Evolutionary conservation across 352 stramenopile species (phyloP).

Genomic region (Halophytophthora polymorphica): DNA sequence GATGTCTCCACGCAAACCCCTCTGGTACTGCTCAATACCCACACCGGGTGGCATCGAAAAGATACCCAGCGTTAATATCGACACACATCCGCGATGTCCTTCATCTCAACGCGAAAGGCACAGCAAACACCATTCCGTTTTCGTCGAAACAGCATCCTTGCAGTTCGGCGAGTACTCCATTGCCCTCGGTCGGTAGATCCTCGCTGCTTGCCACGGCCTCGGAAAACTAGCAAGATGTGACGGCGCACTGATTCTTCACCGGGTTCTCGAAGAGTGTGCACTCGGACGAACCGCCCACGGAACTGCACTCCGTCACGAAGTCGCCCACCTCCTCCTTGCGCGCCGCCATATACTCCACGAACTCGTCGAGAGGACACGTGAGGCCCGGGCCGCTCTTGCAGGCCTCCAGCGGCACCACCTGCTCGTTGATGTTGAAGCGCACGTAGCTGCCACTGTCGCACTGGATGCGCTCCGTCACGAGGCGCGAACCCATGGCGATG

Average conservation of each 20-base stretch:
- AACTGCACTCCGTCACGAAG: slow-evolving; percentile 38
- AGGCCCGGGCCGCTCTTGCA: slow-evolving; percentile 47
- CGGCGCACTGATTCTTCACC: slow-evolving; percentile 36
- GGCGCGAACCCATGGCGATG: slow-evolving; percentile 38
- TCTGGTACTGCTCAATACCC: too few species aligned
- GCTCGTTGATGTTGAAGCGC: slow-evolving; percentile 49
- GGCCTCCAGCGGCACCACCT: slow-evolving; percentile 34
- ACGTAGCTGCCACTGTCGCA: slow-evolving; percentile 38
- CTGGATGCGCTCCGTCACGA: slow-evolving; percentile 47
- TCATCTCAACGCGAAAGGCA: too few species aligned
- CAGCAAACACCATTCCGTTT: too few species aligned
- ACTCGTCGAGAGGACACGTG: slow-evolving; percentile 43
- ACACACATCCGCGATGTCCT: too few species aligned
- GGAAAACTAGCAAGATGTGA: slow-evolving; percentile 17
- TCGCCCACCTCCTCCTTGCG: slow-evolving; percentile 39
- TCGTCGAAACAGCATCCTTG: too few species aligned
- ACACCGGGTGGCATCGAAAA: too few species aligned
- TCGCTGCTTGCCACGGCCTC: too few species aligned
- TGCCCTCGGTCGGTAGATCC: too few species aligned
- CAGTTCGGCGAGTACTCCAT: too few species aligned
- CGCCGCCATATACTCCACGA: slow-evolving; percentile 32
- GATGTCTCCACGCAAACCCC: too few species aligned
- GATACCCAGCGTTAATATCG: too few species aligned
- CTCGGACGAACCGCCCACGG: slow-evolving; percentile 31
- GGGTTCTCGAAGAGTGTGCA: slow-evolving; percentile 46